Conservation (phyloP, 2,329 filamentous ascomycete genomes). For the Colletotrichum higginsianum region DNA sequence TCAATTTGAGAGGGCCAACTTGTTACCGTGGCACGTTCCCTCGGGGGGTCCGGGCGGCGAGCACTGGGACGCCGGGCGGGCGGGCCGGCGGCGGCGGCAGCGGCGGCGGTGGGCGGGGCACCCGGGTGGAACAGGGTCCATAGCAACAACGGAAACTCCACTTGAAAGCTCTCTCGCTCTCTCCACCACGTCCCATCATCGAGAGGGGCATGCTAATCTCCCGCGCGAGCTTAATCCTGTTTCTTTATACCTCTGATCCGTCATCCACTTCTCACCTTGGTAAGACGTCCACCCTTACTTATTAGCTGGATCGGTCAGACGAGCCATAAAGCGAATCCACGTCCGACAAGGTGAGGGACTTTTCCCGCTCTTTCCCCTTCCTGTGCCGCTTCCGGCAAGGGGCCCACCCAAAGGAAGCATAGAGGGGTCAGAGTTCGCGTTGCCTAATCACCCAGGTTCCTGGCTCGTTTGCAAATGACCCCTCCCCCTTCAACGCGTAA, state of each 20-base stretch:
- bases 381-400: conserved; percentile 12
- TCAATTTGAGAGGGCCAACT: not conserved
- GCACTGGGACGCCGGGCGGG: not conserved
- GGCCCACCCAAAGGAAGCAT: not conserved
- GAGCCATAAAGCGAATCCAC: not conserved
- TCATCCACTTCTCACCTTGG: conserved; percentile 10
- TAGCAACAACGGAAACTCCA: not conserved
- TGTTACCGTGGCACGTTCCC: conserved; percentile 7
- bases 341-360: conserved; percentile 20
- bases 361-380: not conserved
- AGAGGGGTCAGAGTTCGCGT: conserved; percentile 25
- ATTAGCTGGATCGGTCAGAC: conserved; percentile 11
- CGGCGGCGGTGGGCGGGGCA: conserved; percentile 8
- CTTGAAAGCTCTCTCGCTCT: not conserved
- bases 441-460: conserved; percentile 29
- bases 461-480: conserved; percentile 6
- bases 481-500: conserved; percentile 10
- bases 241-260: not conserved
- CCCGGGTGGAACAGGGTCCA: not conserved
- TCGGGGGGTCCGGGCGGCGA: conserved; percentile 14
- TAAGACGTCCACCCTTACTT: not conserved
- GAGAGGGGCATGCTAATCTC: conserved; percentile 21
- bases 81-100: not conserved
- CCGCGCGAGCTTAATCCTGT: conserved; percentile 24
- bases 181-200: conserved; percentile 17